phyloP scores from a whole-genome alignment of 768 basidiomycete genomes.

The Leucosporidium creatinivorum region DNA sequence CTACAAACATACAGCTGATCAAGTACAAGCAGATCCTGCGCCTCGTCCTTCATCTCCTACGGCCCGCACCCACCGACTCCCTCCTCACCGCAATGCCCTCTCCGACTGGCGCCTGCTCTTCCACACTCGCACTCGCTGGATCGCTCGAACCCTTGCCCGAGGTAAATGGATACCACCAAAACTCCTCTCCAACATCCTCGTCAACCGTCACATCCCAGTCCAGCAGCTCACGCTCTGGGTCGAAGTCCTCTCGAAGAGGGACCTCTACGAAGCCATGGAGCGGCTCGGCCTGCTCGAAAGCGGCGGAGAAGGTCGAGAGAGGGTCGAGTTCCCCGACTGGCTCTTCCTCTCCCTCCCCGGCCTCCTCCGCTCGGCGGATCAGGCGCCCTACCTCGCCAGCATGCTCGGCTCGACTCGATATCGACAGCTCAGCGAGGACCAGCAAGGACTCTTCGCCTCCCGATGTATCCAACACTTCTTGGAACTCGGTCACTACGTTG shows the following conservation, averaged over 20 bases:
- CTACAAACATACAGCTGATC: not conserved
- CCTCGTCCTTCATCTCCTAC: constrained; percentile 5
- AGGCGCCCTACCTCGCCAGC: constrained; percentile 26
- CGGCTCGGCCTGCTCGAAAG: constrained; percentile 25
- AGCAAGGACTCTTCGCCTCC: constrained; percentile 12
- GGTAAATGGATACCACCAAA: constrained; percentile 12
- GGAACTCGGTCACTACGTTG: constrained; percentile 25
- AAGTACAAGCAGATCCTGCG: not conserved
- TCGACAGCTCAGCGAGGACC: constrained; percentile 3
- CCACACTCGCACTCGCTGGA: constrained; percentile 14
- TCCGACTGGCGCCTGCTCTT: not conserved
- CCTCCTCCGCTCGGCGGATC: constrained; percentile 4
- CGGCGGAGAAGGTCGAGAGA: not conserved
- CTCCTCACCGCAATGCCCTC: constrained; percentile 3
- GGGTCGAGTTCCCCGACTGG: not conserved
- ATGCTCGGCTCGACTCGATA: constrained; percentile 18
- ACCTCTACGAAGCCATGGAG: constrained; percentile 17
- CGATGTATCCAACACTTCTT: constrained; percentile 22
- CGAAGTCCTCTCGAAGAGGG: constrained; percentile 9
- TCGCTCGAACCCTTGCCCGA: constrained; percentile 10
- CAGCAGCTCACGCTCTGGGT: constrained; percentile 20
- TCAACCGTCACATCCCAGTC: constrained; percentile 4
- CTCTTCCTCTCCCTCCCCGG: not conserved
- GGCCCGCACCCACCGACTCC: not conserved
- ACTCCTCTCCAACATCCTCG: constrained; percentile 21